Conservation (phyloP, 2,329 filamentous ascomycete genomes). For the Penicillium freii region DNA sequence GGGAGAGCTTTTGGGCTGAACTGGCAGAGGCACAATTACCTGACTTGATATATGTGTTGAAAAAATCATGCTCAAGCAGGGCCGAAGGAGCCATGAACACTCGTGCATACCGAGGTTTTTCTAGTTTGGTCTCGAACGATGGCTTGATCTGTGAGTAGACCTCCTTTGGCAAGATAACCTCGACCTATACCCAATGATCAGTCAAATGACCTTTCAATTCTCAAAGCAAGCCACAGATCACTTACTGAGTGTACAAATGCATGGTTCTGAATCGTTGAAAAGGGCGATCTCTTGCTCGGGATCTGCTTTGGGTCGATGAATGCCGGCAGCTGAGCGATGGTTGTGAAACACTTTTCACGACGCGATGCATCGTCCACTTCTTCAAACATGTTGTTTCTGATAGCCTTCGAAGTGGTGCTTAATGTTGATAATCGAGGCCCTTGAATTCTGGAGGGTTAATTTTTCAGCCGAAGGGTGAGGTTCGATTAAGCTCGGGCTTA, state of each 20-base stretch:
- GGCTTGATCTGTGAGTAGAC: conserved; percentile 55
- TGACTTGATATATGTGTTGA: conserved; percentile 78
- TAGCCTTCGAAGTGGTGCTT: neutral
- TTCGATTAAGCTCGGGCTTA: conserved; percentile 13
- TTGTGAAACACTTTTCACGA: conserved; percentile 68
- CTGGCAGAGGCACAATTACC: conserved; percentile 50
- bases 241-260: conserved; percentile 67
- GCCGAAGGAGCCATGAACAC: conserved; percentile 71
- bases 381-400: conserved; percentile 40
- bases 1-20: neutral
- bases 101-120: conserved; percentile 58
- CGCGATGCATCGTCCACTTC: conserved; percentile 40
- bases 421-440: neutral
- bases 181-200: conserved; percentile 47
- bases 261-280: conserved; percentile 64
- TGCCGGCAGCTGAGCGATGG: conserved; percentile 62
- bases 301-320: conserved; percentile 70
- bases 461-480: conserved; percentile 11
- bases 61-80: conserved; percentile 71
- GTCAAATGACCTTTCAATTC: neutral
- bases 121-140: conserved; percentile 48
- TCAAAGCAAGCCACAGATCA: neutral
- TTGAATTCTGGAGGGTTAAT: neutral
- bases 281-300: conserved; percentile 72
- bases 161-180: conserved; percentile 70